Percentiles rank a stretch among this genome's conserved stretches.
Evolutionary conservation across 2,329 filamentous ascomycete genomes (phyloP).

Genomic region (Clonostachys chloroleuca): DNA sequence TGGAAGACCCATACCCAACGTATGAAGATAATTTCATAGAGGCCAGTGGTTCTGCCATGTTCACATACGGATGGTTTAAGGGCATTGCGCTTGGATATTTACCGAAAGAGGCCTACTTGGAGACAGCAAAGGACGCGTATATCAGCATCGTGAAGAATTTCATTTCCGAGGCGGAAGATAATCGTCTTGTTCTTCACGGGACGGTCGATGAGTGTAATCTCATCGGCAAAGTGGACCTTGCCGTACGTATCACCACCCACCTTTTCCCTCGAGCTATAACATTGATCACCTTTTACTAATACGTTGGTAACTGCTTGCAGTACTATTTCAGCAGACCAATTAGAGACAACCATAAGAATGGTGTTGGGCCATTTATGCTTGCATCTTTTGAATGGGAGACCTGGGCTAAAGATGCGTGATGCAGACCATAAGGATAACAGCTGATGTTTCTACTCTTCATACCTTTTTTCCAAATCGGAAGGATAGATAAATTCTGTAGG

Average conservation of each 20-base stretch:
- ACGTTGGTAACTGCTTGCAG: not conserved
- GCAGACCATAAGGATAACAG: too few relatives aligned
- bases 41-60: conserved; percentile 52
- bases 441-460: too few relatives aligned
- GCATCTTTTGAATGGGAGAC: not conserved
- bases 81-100: conserved; percentile 16
- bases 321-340: not conserved
- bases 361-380: not conserved
- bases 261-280: too few relatives aligned
- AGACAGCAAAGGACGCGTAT: conserved; percentile 5
- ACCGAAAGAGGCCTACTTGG: conserved; percentile 3
- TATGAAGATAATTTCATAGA: conserved; percentile 52
- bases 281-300: not conserved
- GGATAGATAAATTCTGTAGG: too few relatives aligned
- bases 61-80: conserved; percentile 43
- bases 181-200: not conserved
- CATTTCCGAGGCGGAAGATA: conserved; percentile 21
- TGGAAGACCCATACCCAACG: conserved; percentile 41
- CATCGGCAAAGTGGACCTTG: not conserved
- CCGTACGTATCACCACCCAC: not conserved
- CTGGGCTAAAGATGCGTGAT: too few relatives aligned
- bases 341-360: not conserved
- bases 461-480: too few relatives aligned
- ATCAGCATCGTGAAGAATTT: conserved; percentile 30
- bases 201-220: not conserved